A percentile compares a stretch with the other conserved stretches of the same genome.
Evolutionary conservation across 2,329 filamentous ascomycete species (phyloP).

Genomic region (Shiraia bambusicola): DNA sequence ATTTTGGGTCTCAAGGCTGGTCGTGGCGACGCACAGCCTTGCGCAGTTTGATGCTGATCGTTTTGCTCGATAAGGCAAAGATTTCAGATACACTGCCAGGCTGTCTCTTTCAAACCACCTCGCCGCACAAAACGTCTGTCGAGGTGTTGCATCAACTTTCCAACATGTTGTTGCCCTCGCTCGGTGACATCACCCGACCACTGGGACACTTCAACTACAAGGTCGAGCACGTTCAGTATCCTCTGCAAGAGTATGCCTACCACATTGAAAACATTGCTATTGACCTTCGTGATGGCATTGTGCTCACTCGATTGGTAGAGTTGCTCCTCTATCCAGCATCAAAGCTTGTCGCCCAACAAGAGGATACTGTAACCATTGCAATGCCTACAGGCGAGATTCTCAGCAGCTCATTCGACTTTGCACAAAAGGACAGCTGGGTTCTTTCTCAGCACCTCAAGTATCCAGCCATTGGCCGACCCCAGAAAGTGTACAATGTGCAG

Average conservation of each 20-base stretch:
- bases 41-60: conserved; percentile 61
- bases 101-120: conserved; percentile 55
- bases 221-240: conserved; percentile 57
- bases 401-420: conserved; percentile 37
- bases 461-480: conserved; percentile 56
- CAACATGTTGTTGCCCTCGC: conserved; percentile 58
- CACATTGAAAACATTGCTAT: conserved; percentile 61
- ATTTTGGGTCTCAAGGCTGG: conserved; percentile 49
- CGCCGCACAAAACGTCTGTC: conserved; percentile 58
- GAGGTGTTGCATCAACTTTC: conserved; percentile 56
- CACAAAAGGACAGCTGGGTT: conserved; percentile 46
- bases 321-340: conserved; percentile 53
- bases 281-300: conserved; percentile 63
- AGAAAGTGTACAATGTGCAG: conserved; percentile 62
- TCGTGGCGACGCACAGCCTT: conserved; percentile 59
- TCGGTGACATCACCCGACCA: conserved; percentile 58
- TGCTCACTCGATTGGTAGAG: conserved; percentile 62
- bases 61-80: conserved; percentile 60
- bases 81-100: conserved; percentile 36
- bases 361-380: conserved; percentile 48
- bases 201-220: conserved; percentile 60
- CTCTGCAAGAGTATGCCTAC: conserved; percentile 61
- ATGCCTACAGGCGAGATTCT: conserved; percentile 50
- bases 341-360: conserved; percentile 29
- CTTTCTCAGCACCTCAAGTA: conserved; percentile 61